Conservation (phyloP, 2,329 filamentous ascomycete genomes). For the Aspergillus melleus region DNA sequence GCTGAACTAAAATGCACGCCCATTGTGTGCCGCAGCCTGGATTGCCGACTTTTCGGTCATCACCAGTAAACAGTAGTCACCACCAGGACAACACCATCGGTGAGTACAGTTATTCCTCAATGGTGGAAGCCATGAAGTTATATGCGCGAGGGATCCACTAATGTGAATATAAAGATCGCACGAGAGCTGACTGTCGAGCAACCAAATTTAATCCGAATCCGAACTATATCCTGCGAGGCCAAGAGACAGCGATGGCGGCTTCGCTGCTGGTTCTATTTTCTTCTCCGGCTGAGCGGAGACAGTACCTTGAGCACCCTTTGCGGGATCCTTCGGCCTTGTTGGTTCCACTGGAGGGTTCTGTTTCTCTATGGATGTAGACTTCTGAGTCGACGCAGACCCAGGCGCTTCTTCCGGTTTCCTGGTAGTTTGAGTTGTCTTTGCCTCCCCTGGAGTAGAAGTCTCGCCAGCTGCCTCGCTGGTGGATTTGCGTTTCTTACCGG, state of each 20-base stretch:
- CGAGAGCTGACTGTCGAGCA: not conserved
- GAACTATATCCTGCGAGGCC: slow-evolving; percentile 43
- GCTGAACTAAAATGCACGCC: not conserved
- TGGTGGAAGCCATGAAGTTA: no score
- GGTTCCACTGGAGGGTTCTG: not conserved
- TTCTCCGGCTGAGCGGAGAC: not conserved
- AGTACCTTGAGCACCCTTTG: not conserved
- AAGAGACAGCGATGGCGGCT: slow-evolving; percentile 27
- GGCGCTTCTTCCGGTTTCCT: slow-evolving; percentile 3
- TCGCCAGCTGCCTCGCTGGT: slow-evolving; percentile 20
- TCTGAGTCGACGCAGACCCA: not conserved
- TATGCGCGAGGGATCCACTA: not conserved
- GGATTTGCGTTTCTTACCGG: slow-evolving; percentile 47
- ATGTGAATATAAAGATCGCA: not conserved
- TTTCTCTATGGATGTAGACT: not conserved
- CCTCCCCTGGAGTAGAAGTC: slow-evolving; percentile 4
- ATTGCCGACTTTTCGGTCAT: no score
- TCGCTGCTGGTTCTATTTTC: slow-evolving; percentile 15
- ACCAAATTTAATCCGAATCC: slow-evolving; percentile 36
- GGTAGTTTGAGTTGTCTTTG: slow-evolving; percentile 11
- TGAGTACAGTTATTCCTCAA: no score
- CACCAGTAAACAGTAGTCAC: no score
- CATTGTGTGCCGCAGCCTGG: not conserved
- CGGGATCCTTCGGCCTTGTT: not conserved
- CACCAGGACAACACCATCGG: no score